These are phyloP conservation scores for Epichloe baconii DNA, from an alignment of 2,329 filamentous ascomycete species.

Conservation along the genomic window DNA sequence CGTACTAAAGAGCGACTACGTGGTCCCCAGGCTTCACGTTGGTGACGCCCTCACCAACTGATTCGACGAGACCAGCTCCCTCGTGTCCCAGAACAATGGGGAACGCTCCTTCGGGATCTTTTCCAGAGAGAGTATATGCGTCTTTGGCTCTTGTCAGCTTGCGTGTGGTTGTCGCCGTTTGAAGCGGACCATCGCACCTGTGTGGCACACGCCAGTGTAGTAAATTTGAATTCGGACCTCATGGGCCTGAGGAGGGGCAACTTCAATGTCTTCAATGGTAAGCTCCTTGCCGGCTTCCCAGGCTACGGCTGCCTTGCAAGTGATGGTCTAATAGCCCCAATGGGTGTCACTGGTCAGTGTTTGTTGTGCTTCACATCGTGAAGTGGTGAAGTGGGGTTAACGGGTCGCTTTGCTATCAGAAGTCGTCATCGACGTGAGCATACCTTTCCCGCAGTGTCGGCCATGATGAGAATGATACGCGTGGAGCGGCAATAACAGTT, in stretches of 20 bases:
- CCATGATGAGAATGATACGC: constrained; percentile 1
- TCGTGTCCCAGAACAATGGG: constrained; percentile 83
- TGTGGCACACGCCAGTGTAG: constrained; percentile 98
- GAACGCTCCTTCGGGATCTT: constrained; percentile 93
- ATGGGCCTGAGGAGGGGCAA: constrained; percentile 70
- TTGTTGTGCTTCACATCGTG: not conserved
- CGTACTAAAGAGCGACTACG: constrained; percentile 77
- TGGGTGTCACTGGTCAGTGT: constrained; percentile 2
- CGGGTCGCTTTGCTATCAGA: not conserved
- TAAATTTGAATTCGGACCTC: constrained; percentile 95
- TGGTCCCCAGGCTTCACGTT: constrained; percentile 89
- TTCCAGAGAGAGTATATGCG: constrained; percentile 89
- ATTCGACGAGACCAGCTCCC: constrained; percentile 85
- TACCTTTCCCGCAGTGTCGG: constrained; percentile 7
- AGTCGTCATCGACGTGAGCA: constrained; percentile 1
- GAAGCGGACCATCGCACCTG: constrained; percentile 40
- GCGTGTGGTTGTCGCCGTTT: not conserved
- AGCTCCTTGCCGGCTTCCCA: constrained; percentile 93
- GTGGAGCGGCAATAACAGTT: not conserved
- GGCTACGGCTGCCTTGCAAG: constrained; percentile 92
- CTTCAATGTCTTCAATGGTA: constrained; percentile 82
- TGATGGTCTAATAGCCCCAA: constrained; percentile 60
- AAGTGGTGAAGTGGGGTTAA: constrained; percentile 3
- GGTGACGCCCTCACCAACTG: constrained; percentile 86
- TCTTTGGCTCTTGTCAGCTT: constrained; percentile 33